phyloP scores from a whole-genome alignment of 2,329 filamentous ascomycete species.

The Alternaria panax region DNA sequence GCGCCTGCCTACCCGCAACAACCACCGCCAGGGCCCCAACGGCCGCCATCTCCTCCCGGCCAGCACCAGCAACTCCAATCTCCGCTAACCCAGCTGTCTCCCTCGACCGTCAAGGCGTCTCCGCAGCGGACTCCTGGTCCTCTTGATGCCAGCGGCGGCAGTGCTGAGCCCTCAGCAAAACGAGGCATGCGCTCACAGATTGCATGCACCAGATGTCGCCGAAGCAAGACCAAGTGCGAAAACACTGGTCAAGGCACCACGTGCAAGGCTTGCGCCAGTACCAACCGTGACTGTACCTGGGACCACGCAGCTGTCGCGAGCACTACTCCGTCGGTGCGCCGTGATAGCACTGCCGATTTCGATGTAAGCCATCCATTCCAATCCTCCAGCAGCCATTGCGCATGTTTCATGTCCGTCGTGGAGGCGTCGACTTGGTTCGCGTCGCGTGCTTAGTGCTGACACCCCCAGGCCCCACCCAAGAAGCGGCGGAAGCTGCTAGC shows the following conservation, averaged over 20 bases:
- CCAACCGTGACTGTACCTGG: slow-evolving; percentile 76
- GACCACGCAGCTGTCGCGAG: slow-evolving; percentile 58
- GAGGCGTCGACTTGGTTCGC: too few species aligned
- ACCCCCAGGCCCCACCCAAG: slow-evolving; percentile 21
- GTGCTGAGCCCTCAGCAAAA: slow-evolving; percentile 28
- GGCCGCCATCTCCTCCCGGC: slow-evolving; percentile 27
- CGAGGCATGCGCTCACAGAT: slow-evolving; percentile 76
- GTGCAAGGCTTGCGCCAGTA: slow-evolving; percentile 77
- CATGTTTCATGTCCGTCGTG: neutral
- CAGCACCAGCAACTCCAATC: slow-evolving; percentile 30
- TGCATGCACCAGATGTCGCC: slow-evolving; percentile 76
- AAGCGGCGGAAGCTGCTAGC: slow-evolving; percentile 51
- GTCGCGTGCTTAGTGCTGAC: slow-evolving; percentile 1
- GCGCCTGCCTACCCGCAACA: slow-evolving; percentile 18
- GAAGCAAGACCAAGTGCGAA: slow-evolving; percentile 87
- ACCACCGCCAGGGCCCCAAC: slow-evolving; percentile 21
- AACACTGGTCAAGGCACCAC: slow-evolving; percentile 75
- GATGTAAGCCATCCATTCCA: slow-evolving; percentile 28
- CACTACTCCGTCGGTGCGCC: slow-evolving; percentile 49
- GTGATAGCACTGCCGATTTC: slow-evolving; percentile 41
- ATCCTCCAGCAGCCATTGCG: neutral
- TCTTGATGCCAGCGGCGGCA: slow-evolving; percentile 28
- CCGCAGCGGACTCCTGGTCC: slow-evolving; percentile 37
- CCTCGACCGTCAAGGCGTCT: slow-evolving; percentile 41
- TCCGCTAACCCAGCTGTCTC: slow-evolving; percentile 33